These are phyloP conservation scores for Mycena galopus DNA, from an alignment of 768 basidiomycete species.

Conservation along the genomic window DNA sequence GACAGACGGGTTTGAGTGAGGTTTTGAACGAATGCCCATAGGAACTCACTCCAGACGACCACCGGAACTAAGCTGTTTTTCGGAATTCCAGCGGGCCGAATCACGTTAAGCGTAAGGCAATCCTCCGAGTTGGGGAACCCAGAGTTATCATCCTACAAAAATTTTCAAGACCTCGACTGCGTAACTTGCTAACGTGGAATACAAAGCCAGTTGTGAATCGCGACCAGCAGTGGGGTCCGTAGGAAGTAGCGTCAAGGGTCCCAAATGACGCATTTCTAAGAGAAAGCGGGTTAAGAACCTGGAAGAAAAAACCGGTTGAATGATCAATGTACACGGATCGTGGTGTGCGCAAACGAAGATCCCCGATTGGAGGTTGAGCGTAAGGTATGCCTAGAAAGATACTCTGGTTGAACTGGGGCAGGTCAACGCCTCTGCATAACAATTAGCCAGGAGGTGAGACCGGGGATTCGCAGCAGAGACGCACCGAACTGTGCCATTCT, in stretches of 20 bases:
- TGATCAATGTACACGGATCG: constrained; percentile 40
- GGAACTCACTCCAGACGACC: constrained; percentile 44
- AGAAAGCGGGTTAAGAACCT: not conserved
- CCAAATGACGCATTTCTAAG: constrained; percentile 47
- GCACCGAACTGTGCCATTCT: constrained; percentile 32
- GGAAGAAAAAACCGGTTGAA: constrained; percentile 41
- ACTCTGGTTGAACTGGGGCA: constrained; percentile 42
- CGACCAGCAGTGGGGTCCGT: constrained; percentile 36
- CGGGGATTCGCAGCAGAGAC: not conserved
- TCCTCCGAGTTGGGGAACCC: constrained; percentile 40
- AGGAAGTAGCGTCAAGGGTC: constrained; percentile 40
- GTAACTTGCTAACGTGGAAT: not conserved
- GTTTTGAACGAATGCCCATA: not conserved
- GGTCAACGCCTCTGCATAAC: constrained; percentile 23
- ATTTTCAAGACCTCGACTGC: not conserved
- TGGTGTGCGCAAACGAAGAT: constrained; percentile 51
- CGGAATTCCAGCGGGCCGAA: constrained; percentile 45
- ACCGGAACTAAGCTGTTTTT: constrained; percentile 45
- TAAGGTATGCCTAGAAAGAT: constrained; percentile 53
- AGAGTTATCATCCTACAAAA: constrained; percentile 26
- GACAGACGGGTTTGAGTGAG: constrained; percentile 28
- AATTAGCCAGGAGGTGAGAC: no score
- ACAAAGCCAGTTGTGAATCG: constrained; percentile 34
- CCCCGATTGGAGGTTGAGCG: constrained; percentile 50
- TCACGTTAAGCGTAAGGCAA: constrained; percentile 50